These are phyloP conservation scores for Oryza nivara DNA, from an alignment of 176 grass and related monocot species.

Conservation along the genomic window DNA sequence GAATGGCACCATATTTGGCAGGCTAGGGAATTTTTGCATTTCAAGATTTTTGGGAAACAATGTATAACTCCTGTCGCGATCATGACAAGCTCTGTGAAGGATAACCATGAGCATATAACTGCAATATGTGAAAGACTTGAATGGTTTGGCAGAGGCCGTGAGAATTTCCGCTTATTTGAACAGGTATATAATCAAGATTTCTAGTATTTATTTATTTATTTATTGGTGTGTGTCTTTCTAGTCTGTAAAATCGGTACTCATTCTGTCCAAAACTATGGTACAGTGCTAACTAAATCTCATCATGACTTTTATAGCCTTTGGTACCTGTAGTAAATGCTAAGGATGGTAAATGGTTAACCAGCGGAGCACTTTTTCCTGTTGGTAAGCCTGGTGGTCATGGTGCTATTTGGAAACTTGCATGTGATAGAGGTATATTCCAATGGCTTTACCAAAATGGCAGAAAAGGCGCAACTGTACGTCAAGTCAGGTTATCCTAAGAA, in stretches of 20 bases:
- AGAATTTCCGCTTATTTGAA: conserved; percentile 86
- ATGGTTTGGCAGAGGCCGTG: conserved; percentile 89
- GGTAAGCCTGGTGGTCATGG: conserved; percentile 98
- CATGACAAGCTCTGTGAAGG: conserved; percentile 99
- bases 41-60: conserved; percentile 90
- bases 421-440: conserved; percentile 77
- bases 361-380: conserved; percentile 67
- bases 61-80: conserved; percentile 92
- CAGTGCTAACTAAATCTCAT: conserved; percentile 34
- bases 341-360: conserved; percentile 89
- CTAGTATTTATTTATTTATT: background rate
- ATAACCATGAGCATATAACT: conserved; percentile 87
- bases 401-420: conserved; percentile 95
- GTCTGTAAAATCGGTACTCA: background rate
- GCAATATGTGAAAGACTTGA: conserved; percentile 75
- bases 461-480: conserved; percentile 94
- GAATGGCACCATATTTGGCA: conserved; percentile 32
- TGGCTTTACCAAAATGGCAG: conserved; percentile 79
- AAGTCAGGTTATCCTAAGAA: conserved; percentile 76
- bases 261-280: background rate
- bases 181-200: conserved; percentile 57
- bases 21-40: conserved; percentile 97
- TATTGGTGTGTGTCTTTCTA: conserved; percentile 18
- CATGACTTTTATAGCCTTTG: conserved; percentile 68
- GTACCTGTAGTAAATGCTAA: conserved; percentile 85